A percentile compares a stretch with the other conserved stretches of the same genome.
Evolutionary conservation across 1,284 basidiomycete species (phyloP).

Genomic region (Tilletia indica): DNA sequence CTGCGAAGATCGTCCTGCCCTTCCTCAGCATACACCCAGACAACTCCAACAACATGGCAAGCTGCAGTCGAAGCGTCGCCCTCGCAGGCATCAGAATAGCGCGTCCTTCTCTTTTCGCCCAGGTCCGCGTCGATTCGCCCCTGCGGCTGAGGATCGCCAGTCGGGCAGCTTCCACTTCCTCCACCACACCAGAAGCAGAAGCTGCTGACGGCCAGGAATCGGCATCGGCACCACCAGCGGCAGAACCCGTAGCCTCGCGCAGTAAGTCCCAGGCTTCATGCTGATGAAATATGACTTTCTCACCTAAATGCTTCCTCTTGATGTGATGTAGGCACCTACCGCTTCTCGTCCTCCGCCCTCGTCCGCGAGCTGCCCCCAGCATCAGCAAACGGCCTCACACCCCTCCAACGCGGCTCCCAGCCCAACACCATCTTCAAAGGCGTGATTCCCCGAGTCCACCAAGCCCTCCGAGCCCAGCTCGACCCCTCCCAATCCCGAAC

Average conservation of each 20-base stretch:
- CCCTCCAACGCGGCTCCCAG: constrained; percentile 31
- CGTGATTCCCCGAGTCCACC: constrained; percentile 44
- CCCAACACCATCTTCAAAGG: constrained; percentile 34
- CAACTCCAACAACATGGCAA: not conserved
- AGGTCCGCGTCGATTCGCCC: no score
- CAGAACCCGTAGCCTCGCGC: not conserved
- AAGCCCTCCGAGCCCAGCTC: constrained; percentile 39
- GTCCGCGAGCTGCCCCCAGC: constrained; percentile 24
- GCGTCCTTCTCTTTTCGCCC: not conserved
- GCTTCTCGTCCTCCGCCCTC: constrained; percentile 40
- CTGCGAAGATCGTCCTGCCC: not conserved
- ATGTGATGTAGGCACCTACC: constrained; percentile 20
- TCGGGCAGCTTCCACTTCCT: not conserved
- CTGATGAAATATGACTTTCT: no score
- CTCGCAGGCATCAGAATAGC: not conserved
- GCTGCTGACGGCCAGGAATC: not conserved
- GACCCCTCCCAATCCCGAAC: constrained; percentile 46
- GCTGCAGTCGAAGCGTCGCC: not conserved
- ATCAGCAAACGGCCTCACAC: not conserved
- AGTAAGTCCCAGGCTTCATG: no score
- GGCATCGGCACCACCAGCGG: constrained; percentile 15
- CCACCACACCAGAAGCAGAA: not conserved
- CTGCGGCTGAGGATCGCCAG: no score
- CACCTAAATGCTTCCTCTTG: not conserved
- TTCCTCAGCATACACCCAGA: not conserved